These are phyloP conservation scores for Fusarium robinianum DNA, from an alignment of 2,329 filamentous ascomycete species.

Conservation along the genomic window DNA sequence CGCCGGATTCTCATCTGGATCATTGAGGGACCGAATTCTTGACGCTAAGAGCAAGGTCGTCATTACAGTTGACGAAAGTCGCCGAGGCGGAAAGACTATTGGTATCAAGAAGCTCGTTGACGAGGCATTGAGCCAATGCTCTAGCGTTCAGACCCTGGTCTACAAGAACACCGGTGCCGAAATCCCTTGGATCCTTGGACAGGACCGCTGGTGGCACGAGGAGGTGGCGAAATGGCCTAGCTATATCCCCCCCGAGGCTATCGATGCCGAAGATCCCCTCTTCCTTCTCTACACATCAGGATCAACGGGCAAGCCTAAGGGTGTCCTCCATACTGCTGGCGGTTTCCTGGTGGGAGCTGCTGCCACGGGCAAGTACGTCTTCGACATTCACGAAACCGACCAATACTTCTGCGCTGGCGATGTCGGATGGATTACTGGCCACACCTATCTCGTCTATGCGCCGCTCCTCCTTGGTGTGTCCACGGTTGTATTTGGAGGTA, in stretches of 20 bases:
- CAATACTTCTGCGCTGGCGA: slow-evolving; percentile 93
- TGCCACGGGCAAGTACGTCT: slow-evolving; percentile 91
- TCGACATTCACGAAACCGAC: slow-evolving; percentile 89
- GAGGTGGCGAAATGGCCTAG: slow-evolving; percentile 90
- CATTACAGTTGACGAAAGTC: slow-evolving; percentile 92
- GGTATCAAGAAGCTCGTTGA: slow-evolving; percentile 96
- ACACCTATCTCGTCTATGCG: slow-evolving; percentile 94
- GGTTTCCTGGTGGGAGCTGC: slow-evolving; percentile 89
- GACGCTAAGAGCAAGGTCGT: slow-evolving; percentile 86
- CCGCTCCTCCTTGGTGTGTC: slow-evolving; percentile 85
- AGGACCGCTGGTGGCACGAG: slow-evolving; percentile 95
- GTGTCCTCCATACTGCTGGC: slow-evolving; percentile 90
- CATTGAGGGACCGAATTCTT: slow-evolving; percentile 84
- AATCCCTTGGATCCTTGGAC: slow-evolving; percentile 79
- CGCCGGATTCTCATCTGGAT: slow-evolving; percentile 92
- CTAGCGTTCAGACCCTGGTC: slow-evolving; percentile 81
- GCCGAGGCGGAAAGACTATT: slow-evolving; percentile 90
- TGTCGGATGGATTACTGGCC: slow-evolving; percentile 95
- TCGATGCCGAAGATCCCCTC: slow-evolving; percentile 88
- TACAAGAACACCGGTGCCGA: slow-evolving; percentile 89
- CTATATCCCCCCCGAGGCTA: slow-evolving; percentile 81
- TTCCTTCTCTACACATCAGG: slow-evolving; percentile 96
- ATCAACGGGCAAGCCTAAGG: slow-evolving; percentile 95
- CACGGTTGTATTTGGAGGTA: slow-evolving; percentile 93
- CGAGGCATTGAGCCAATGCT: slow-evolving; percentile 80